Evolutionary conservation across 306 rosid species (phyloP).

Genomic region (Aeschynomene evenia): DNA sequence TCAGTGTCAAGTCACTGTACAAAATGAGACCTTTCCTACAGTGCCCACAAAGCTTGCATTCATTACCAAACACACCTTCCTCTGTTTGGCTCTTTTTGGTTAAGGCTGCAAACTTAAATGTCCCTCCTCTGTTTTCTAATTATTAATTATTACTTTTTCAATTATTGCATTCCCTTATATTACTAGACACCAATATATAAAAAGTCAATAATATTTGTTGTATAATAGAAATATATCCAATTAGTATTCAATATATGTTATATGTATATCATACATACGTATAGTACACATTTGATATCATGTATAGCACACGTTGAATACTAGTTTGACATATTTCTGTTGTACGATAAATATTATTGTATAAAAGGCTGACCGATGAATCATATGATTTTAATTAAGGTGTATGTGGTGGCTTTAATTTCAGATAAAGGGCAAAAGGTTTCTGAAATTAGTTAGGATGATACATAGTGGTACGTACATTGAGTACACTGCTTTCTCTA

Average conservation of each 20-base stretch:
- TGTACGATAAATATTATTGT: too few relatives aligned
- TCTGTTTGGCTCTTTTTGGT: conserved; percentile 32
- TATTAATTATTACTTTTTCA: conserved; percentile 21
- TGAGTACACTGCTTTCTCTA: background rate
- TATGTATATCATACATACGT: too few relatives aligned
- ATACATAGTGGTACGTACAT: conserved; percentile 18
- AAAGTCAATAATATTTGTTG: too few relatives aligned
- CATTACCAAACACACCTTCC: background rate
- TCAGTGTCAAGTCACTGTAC: conserved; percentile 50
- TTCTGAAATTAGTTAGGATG: conserved; percentile 10
- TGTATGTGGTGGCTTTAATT: too few relatives aligned
- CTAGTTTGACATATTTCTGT: too few relatives aligned
- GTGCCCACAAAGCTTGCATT: conserved; percentile 31
- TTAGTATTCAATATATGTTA: too few relatives aligned
- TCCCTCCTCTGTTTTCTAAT: conserved; percentile 7
- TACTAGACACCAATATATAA: background rate
- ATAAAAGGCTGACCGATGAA: too few relatives aligned
- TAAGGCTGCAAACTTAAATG: conserved; percentile 47
- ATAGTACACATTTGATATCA: too few relatives aligned
- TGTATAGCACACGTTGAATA: too few relatives aligned
- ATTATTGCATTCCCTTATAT: conserved; percentile 10
- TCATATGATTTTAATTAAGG: background rate
- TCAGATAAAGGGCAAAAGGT: background rate
- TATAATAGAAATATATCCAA: too few relatives aligned
- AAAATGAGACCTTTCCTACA: conserved; percentile 35